phyloP scores from a whole-genome alignment of 805 yeast genomes.

The Zygotorulaspora chibaensis region DNA sequence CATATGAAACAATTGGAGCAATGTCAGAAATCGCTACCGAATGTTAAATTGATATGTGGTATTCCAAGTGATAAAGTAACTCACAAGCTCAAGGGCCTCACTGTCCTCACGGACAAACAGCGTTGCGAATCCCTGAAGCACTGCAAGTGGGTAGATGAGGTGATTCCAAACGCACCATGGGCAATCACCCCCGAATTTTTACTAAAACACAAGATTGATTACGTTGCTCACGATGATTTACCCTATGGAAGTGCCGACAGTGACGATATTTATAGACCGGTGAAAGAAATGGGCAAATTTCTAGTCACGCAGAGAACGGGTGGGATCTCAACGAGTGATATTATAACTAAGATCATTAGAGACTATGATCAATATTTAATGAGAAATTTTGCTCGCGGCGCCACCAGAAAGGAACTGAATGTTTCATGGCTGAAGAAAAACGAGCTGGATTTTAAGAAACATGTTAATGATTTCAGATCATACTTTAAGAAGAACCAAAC shows the following conservation, averaged over 20 bases:
- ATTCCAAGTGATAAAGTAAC: slow-evolving; percentile 87
- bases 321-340: slow-evolving; percentile 93
- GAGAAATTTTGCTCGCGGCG: slow-evolving; percentile 97
- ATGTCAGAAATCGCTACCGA: slow-evolving; percentile 86
- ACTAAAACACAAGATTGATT: slow-evolving; percentile 76
- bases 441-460: slow-evolving; percentile 89
- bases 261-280: slow-evolving; percentile 90
- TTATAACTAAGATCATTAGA: slow-evolving; percentile 88
- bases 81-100: slow-evolving; percentile 87
- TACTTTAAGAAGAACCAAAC: slow-evolving; percentile 76
- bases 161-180: slow-evolving; percentile 94
- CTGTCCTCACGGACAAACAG: slow-evolving; percentile 84
- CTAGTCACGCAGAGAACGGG: slow-evolving; percentile 94
- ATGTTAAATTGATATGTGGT: slow-evolving; percentile 83
- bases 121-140: slow-evolving; percentile 88
- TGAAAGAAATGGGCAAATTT: slow-evolving; percentile 86
- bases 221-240: slow-evolving; percentile 95
- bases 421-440: slow-evolving; percentile 97
- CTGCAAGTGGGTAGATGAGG: slow-evolving; percentile 98
- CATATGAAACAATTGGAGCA: slow-evolving; percentile 98
- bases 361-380: slow-evolving; percentile 95
- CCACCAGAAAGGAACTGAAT: slow-evolving; percentile 90
- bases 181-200: slow-evolving; percentile 80
- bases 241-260: slow-evolving; percentile 88
- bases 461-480: slow-evolving; percentile 79